Evolutionary conservation across 352 stramenopile genomes (phyloP).

Genomic region (Bremia lactucae): DNA sequence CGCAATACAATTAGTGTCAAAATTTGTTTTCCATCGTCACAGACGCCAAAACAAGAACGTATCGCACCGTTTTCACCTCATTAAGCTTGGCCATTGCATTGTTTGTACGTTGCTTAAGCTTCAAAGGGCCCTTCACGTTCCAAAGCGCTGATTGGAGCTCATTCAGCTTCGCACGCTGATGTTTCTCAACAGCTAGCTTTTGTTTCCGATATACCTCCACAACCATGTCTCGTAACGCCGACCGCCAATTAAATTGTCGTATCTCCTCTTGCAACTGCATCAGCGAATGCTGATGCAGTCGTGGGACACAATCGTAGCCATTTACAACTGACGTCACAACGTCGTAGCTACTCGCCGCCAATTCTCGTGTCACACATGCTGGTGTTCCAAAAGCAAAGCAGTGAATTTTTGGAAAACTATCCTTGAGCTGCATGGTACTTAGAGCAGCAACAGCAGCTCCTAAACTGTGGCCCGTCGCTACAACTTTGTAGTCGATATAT

Average conservation of each 20-base stretch:
- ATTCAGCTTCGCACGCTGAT: slow-evolving; percentile 40
- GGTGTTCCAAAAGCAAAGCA: slow-evolving; percentile 67
- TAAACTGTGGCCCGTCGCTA: slow-evolving; percentile 63
- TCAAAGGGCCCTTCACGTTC: slow-evolving; percentile 32
- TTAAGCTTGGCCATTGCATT: slow-evolving; percentile 38
- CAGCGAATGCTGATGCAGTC: slow-evolving; percentile 68
- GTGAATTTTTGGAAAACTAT: slow-evolving; percentile 33
- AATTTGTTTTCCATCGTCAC: neutral
- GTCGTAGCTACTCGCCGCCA: slow-evolving; percentile 40
- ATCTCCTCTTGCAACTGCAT: slow-evolving; percentile 55
- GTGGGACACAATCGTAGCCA: slow-evolving; percentile 73
- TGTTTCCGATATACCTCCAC: slow-evolving; percentile 50
- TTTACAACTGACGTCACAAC: slow-evolving; percentile 68
- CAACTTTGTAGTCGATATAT: slow-evolving; percentile 44
- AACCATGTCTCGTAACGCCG: slow-evolving; percentile 41
- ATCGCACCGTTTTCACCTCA: slow-evolving; percentile 30
- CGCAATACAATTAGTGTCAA: neutral
- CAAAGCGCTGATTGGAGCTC: slow-evolving; percentile 32
- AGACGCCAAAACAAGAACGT: neutral
- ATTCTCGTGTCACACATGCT: slow-evolving; percentile 50
- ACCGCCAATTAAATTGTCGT: slow-evolving; percentile 52
- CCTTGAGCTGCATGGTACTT: slow-evolving; percentile 37
- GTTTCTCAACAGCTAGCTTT: slow-evolving; percentile 29
- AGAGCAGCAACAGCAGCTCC: slow-evolving; percentile 60
- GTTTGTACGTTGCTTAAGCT: slow-evolving; percentile 32